phyloP scores from a whole-genome alignment of 345 rosid genomes.

The Rubroshorea leprosula region DNA sequence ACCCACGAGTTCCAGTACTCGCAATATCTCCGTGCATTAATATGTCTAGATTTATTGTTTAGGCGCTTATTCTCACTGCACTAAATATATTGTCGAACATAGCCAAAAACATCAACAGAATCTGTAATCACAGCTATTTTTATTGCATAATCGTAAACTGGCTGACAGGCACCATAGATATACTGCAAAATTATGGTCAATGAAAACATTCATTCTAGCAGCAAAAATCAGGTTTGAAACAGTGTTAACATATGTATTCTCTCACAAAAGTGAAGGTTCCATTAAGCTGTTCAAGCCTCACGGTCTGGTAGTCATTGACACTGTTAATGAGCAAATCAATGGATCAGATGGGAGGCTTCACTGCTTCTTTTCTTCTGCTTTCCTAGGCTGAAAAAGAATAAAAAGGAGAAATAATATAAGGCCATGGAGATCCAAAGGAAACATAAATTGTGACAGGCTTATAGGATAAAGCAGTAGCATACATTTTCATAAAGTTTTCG shows the following conservation, averaged over 20 bases:
- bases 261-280: not conserved
- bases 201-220: not conserved
- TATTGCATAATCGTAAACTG: too few species aligned
- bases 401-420: not conserved
- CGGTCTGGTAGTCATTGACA: not conserved
- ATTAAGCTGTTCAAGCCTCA: too few species aligned
- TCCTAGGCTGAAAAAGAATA: constrained; percentile 49
- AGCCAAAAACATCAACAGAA: not conserved
- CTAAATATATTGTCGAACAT: too few species aligned
- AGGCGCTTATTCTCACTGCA: too few species aligned
- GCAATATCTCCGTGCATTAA: not conserved
- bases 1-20: too few species aligned
- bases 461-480: too few species aligned
- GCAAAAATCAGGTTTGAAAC: too few species aligned
- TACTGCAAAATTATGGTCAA: too few species aligned
- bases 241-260: not conserved
- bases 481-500: not conserved
- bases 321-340: not conserved
- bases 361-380: constrained; percentile 75
- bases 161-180: not conserved
- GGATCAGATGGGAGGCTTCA: not conserved
- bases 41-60: too few species aligned
- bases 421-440: not conserved
- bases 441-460: too few species aligned
- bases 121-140: not conserved